Percentiles rank a stretch among this genome's conserved stretches.
phyloP scores from a whole-genome alignment of 2,329 filamentous ascomycete species.

The Penicillium sp. region DNA sequence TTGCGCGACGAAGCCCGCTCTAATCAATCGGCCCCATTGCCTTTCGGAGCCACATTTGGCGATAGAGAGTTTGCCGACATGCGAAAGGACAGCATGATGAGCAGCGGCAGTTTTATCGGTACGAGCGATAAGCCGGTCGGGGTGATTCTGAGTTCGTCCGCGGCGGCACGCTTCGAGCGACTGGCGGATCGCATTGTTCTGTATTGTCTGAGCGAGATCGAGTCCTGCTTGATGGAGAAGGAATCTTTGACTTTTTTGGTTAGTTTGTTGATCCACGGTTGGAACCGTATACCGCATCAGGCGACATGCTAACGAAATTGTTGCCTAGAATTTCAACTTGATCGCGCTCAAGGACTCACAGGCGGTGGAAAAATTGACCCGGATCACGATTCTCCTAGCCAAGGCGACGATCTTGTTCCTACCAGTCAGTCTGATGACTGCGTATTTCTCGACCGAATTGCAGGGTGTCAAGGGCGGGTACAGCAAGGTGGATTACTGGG shows the following conservation, averaged over 20 bases:
- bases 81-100: constrained; percentile 26
- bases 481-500: constrained; percentile 61
- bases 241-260: constrained; percentile 64
- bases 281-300: not conserved
- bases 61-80: constrained; percentile 40
- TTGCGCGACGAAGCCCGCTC: constrained; percentile 35
- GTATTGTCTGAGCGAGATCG: constrained; percentile 59
- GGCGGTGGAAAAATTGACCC: constrained; percentile 64
- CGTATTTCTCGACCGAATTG: constrained; percentile 66
- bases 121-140: constrained; percentile 31
- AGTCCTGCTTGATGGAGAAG: constrained; percentile 63
- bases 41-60: constrained; percentile 20
- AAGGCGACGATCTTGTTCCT: constrained; percentile 72
- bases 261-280: constrained; percentile 20
- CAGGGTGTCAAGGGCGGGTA: constrained; percentile 54
- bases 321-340: constrained; percentile 65
- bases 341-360: constrained; percentile 70
- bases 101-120: constrained; percentile 19
- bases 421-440: constrained; percentile 68
- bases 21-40: constrained; percentile 13
- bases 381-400: constrained; percentile 66
- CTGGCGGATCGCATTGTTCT: constrained; percentile 57
- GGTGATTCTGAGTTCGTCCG: constrained; percentile 43
- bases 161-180: constrained; percentile 56
- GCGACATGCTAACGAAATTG: not conserved